Evolutionary conservation across 192 early-diverging fungal species (phyloP).

Genomic region (Dimargaris xerosporica): DNA sequence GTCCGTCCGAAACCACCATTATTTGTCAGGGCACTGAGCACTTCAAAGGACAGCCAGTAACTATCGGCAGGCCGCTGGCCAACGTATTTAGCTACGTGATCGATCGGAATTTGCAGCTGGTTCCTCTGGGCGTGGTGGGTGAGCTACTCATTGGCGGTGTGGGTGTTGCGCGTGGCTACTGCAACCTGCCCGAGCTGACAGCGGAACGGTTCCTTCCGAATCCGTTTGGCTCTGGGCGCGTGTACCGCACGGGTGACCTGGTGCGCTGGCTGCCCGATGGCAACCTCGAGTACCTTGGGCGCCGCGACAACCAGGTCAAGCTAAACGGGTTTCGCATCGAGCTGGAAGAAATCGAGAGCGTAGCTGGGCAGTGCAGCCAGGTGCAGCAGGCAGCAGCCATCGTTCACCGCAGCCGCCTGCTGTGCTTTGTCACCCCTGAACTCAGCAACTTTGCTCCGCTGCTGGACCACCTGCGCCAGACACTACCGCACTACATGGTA

Average conservation of each 20-base stretch:
- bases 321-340: conserved; percentile 23
- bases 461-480: not conserved
- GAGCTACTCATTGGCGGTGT: conserved; percentile 19
- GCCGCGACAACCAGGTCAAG: conserved; percentile 24
- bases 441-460: not conserved
- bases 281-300: conserved; percentile 18
- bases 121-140: conserved; percentile 19
- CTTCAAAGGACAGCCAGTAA: conserved; percentile 2
- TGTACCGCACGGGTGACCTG: conserved; percentile 26
- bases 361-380: conserved; percentile 8
- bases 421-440: conserved; percentile 5
- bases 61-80: conserved; percentile 17
- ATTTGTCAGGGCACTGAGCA: not conserved
- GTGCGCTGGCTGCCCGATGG: conserved; percentile 19
- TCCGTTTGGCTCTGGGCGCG: conserved; percentile 16
- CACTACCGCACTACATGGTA: conserved; percentile 4
- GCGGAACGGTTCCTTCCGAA: conserved; percentile 18
- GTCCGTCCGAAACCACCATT: conserved; percentile 22
- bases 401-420: conserved; percentile 8
- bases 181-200: conserved; percentile 21
- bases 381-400: conserved; percentile 18
- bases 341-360: conserved; percentile 18
- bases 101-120: conserved; percentile 12
- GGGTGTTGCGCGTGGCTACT: conserved; percentile 22
- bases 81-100: conserved; percentile 19